A percentile compares a stretch with the other conserved stretches of the same genome.
Evolutionary conservation across 2,329 filamentous ascomycete species (phyloP).

Genomic region (Lachnellula occidentalis): DNA sequence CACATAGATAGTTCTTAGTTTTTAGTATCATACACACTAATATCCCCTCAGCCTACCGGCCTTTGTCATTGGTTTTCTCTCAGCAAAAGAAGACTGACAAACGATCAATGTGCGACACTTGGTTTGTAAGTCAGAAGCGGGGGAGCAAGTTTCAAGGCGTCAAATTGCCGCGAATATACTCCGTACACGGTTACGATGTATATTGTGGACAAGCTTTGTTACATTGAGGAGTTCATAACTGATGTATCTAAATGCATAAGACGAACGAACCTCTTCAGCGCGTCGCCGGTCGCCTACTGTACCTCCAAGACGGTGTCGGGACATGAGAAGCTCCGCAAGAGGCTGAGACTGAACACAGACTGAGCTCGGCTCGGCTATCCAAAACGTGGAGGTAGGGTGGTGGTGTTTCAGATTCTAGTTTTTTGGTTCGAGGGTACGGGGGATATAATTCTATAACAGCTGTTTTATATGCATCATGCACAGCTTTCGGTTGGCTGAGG

Average conservation of each 20-base stretch:
- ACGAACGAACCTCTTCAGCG: too few relatives aligned
- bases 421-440: neutral
- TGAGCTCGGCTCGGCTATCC: neutral
- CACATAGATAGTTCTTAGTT: conserved; percentile 1
- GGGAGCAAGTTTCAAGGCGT: too few relatives aligned
- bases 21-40: conserved; percentile 3
- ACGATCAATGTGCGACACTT: too few relatives aligned
- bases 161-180: neutral
- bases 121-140: neutral
- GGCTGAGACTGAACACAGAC: neutral
- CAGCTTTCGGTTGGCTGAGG: too few relatives aligned
- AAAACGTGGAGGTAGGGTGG: too few relatives aligned
- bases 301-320: neutral
- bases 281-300: too few relatives aligned
- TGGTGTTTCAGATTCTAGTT: too few relatives aligned
- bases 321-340: neutral
- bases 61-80: neutral
- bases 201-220: too few relatives aligned
- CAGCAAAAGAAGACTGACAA: neutral
- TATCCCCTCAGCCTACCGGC: neutral
- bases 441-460: neutral
- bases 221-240: neutral
- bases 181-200: neutral
- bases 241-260: neutral
- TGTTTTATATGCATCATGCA: neutral